Evolutionary conservation across 495 filamentous ascomycete genomes (phyloP).

Genomic region (Neurospora cerealis): DNA sequence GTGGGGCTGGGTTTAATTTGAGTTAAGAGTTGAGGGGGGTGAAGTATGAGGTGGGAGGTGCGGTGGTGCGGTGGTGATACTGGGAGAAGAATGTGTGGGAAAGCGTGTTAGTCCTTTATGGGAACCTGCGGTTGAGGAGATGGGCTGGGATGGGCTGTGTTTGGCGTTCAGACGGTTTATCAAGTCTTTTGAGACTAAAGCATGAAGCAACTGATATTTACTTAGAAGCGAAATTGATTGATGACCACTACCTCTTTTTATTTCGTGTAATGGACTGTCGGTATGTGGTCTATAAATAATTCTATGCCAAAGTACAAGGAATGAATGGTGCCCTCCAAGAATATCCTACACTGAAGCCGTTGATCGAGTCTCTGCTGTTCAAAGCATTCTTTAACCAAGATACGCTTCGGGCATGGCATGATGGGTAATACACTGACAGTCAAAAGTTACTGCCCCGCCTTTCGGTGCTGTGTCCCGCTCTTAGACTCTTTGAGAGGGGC

Average conservation of each 20-base stretch:
- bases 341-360: no score
- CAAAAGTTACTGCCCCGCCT: no score
- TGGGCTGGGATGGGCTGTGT: not conserved
- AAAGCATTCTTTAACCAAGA: no score
- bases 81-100: not conserved
- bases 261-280: no score
- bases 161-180: not conserved
- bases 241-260: not conserved
- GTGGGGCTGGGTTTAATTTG: constrained; percentile 92
- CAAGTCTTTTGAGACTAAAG: not conserved
- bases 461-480: no score
- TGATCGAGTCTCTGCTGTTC: no score
- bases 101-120: not conserved
- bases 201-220: not conserved
- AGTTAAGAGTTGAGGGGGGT: constrained; percentile 35
- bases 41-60: not conserved
- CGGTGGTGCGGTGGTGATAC: not conserved
- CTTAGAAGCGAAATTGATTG: not conserved
- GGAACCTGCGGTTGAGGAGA: not conserved
- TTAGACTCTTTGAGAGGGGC: no score
- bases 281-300: no score
- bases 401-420: no score
- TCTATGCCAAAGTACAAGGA: no score
- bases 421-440: no score
- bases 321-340: no score